These are phyloP conservation scores for Colletotrichum sp. DNA, from an alignment of 2,329 filamentous ascomycete genomes.

Conservation along the genomic window DNA sequence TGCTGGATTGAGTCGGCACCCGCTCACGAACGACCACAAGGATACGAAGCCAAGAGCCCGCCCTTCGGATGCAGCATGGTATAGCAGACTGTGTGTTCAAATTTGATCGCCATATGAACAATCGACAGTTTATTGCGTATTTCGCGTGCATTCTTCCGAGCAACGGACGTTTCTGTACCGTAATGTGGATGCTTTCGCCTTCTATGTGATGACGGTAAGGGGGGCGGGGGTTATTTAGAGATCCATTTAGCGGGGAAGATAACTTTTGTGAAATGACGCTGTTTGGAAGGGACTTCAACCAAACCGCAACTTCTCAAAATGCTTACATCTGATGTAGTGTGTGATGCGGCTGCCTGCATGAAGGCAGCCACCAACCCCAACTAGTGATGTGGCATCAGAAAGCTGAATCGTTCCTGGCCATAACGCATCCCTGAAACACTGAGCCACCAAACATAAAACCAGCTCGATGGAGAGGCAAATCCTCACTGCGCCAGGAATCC, in stretches of 20 bases:
- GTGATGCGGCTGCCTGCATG: not conserved
- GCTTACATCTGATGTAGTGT: not conserved
- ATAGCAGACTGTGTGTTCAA: not conserved
- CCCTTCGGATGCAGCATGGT: not conserved
- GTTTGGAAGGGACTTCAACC: not conserved
- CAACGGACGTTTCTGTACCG: not conserved
- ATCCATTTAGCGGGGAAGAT: not conserved
- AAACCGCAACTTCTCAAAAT: not conserved
- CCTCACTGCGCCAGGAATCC: not conserved
- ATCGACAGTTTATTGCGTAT: not conserved
- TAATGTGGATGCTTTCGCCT: not conserved
- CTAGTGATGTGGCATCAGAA: not conserved
- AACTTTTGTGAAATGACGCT: not conserved
- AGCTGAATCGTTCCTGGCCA: not conserved
- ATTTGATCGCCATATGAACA: not conserved
- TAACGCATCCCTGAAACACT: not conserved
- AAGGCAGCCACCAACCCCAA: not conserved
- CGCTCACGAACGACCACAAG: not conserved
- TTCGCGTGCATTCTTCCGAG: not conserved
- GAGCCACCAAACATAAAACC: not conserved
- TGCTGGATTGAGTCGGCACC: not conserved
- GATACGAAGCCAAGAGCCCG: not conserved
- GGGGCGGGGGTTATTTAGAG: not conserved
- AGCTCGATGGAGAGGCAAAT: not conserved
- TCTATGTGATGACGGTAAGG: not conserved